These are phyloP conservation scores for Picea glauca DNA, from an alignment of 75 land plant species.

Conservation along the genomic window DNA sequence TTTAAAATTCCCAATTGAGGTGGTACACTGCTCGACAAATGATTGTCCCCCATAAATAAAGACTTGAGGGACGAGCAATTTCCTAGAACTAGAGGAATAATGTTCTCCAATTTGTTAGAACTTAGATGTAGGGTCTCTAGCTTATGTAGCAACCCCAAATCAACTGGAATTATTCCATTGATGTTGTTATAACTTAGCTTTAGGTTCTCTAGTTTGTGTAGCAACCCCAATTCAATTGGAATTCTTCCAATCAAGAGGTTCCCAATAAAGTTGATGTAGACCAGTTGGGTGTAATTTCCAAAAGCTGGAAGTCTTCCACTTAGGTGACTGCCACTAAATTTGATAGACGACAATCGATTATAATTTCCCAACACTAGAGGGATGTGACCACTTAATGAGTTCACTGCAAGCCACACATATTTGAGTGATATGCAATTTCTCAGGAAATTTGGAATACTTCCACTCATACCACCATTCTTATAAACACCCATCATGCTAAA, in stretches of 20 bases:
- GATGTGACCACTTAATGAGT: no score
- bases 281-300: no score
- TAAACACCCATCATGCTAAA: no score
- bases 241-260: not conserved
- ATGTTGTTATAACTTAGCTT: conserved; percentile 16
- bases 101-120: conserved; percentile 11
- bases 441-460: conserved; percentile 2
- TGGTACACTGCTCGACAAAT: conserved; percentile 9
- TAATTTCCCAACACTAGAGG: not conserved
- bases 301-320: no score
- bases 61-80: conserved; percentile 1
- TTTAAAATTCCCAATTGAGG: conserved; percentile 2
- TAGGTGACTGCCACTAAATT: no score
- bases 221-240: no score
- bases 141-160: conserved; percentile 6
- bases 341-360: not conserved
- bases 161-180: conserved; percentile 13
- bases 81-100: conserved; percentile 8
- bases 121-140: conserved; percentile 15
- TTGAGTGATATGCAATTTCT: no score
- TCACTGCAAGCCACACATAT: no score
- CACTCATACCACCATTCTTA: conserved; percentile 45
- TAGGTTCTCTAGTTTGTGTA: no score
- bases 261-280: not conserved
- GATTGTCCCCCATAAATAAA: conserved; percentile 10